These are phyloP conservation scores for Avena sativa DNA, from an alignment of 176 grass and related monocot genomes.

Conservation along the genomic window DNA sequence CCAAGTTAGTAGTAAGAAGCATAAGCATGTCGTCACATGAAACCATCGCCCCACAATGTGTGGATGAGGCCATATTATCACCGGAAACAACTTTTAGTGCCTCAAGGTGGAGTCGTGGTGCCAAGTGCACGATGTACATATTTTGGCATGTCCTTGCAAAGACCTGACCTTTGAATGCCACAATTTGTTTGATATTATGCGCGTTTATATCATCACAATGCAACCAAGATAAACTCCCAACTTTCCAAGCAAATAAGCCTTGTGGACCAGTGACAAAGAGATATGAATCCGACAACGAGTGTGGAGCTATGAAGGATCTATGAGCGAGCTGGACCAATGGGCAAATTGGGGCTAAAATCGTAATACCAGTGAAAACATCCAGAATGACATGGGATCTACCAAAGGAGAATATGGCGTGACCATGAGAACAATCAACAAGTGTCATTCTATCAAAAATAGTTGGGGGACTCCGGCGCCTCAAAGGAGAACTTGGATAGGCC, in stretches of 20 bases:
- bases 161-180: neutral
- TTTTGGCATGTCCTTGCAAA: neutral
- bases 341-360: neutral
- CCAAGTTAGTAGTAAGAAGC: neutral
- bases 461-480: neutral
- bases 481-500: neutral
- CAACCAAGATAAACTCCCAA: neutral
- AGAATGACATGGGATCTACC: neutral
- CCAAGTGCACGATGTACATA: neutral
- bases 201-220: neutral
- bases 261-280: neutral
- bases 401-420: neutral
- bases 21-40: neutral
- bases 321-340: neutral
- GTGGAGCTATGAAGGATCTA: neutral
- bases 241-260: neutral
- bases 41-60: neutral
- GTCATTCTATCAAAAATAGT: neutral
- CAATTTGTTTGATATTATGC: neutral
- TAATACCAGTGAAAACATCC: neutral
- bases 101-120: neutral
- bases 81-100: neutral
- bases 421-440: constrained; percentile 10
- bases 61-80: neutral
- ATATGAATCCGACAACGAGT: neutral